These are phyloP conservation scores for Hymenoscyphus infarciens DNA, from an alignment of 2,329 filamentous ascomycete species.

Conservation along the genomic window DNA sequence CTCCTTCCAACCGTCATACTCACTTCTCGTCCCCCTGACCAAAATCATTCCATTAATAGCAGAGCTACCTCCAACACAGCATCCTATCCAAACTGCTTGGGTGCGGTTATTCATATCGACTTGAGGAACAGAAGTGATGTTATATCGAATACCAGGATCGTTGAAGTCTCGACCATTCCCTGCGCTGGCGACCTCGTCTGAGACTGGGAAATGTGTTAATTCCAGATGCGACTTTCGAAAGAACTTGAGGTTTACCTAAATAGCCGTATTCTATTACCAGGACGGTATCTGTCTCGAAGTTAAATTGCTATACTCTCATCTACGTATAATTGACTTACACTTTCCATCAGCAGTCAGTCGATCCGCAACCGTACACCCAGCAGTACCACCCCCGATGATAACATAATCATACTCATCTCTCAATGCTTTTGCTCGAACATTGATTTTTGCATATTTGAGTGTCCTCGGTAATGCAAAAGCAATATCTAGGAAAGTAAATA, in stretches of 20 bases:
- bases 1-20: constrained; percentile 6
- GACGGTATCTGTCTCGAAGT: constrained; percentile 5
- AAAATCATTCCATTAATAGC: constrained; percentile 8
- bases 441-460: background rate
- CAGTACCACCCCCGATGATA: constrained; percentile 7
- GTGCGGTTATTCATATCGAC: constrained; percentile 3
- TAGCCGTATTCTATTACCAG: constrained; percentile 9
- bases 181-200: background rate
- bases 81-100: background rate
- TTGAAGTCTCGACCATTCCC: background rate
- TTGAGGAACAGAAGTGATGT: constrained; percentile 3
- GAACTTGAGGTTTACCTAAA: background rate
- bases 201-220: background rate
- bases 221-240: background rate
- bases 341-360: constrained; percentile 5
- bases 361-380: constrained; percentile 8
- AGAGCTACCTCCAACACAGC: constrained; percentile 6
- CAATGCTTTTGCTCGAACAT: background rate
- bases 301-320: background rate
- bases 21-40: background rate
- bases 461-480: background rate
- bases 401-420: constrained; percentile 3
- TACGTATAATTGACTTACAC: background rate
- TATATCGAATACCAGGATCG: background rate
- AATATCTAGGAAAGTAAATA: background rate